Conservation (phyloP, 805 yeast species). For the Ogataea neopini region DNA sequence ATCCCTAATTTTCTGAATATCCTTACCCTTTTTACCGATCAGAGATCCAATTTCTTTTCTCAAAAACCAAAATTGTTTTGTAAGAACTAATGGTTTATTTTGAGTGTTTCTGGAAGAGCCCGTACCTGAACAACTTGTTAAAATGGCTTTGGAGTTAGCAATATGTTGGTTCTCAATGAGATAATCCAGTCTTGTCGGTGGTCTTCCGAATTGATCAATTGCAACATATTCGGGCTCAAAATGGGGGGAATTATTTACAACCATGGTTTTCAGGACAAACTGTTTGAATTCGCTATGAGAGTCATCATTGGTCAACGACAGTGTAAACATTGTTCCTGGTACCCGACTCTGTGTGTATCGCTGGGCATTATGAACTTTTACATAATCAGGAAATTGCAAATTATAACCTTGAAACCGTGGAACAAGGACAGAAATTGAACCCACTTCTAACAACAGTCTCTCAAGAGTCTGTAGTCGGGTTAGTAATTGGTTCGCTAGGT, state of each 20-base stretch:
- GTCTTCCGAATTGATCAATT: constrained; percentile 1
- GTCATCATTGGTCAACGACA: neutral
- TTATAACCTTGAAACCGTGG: constrained; percentile 8
- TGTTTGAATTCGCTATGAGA: neutral
- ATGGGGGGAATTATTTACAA: neutral
- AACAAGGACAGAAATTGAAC: constrained; percentile 4
- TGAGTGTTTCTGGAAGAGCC: too few species aligned
- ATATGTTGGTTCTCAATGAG: constrained; percentile 10
- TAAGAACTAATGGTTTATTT: constrained; percentile 4
- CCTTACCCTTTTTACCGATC: constrained; percentile 45
- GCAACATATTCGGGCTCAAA: neutral
- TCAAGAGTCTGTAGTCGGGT: neutral
- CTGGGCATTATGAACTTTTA: neutral
- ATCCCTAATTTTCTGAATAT: constrained; percentile 39
- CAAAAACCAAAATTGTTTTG: constrained; percentile 20
- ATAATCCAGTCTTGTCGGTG: constrained; percentile 8
- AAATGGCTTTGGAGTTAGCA: neutral
- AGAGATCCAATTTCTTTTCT: constrained; percentile 41
- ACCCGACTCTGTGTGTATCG: neutral
- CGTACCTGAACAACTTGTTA: neutral
- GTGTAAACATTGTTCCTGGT: constrained; percentile 1
- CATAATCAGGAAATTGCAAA: constrained; percentile 1
- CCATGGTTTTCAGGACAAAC: neutral
- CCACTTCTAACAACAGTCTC: neutral
- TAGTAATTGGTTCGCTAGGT: neutral